Base-by-base conservation (phyloP, 2,329 filamentous ascomycete genomes). In the Alternaria incomplexa region DNA sequence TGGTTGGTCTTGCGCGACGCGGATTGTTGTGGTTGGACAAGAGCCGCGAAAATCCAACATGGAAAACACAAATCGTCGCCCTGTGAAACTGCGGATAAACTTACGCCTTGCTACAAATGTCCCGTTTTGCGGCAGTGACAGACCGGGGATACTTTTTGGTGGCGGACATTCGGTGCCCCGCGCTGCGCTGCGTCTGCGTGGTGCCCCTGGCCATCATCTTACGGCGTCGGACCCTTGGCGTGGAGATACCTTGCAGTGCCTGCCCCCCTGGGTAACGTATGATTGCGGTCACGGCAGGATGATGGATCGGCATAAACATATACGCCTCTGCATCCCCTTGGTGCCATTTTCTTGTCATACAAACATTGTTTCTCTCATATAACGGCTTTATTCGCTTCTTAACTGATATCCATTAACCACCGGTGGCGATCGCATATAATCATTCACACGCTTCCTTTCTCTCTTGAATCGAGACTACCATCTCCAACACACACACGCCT, bases 251-350 rank as follows among this genome's bases (percentile, higher is more conserved):
- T 54, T 50, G 61, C 56, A 48, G 56, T 25, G 32, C 48, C 32
- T 52, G 0, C 58, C 54, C 68, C 69, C 71, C 70, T 72, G 71
- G 63, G 56, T 61, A 54, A 64, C 57, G 64, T 72, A 68, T 70
- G 70, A 67, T 64, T 58, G 61, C 60, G 63, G 64, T 58, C 58
- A 58, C 65, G 46, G 63, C 62, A 67, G 62, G 64, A 65, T 57
- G 64, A 56, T 63, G 65, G 36, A 65, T 67, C 65, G 60, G 65
- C 68, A 71, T 71, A 68, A 69, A 62, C 62, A 65, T 56, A 58
- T 61, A 64, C 63, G 61, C 60, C 61, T 66, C 56, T 64, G 63
- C 62, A 48, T 47, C 61, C 53, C 61, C 68, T 63, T 63, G 64
- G 68, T 61, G 62, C 65, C 54, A 52, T 63, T 62, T 58, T 63